Conservation (phyloP, 495 filamentous ascomycete species). For the Apiosordaria backusii region DNA sequence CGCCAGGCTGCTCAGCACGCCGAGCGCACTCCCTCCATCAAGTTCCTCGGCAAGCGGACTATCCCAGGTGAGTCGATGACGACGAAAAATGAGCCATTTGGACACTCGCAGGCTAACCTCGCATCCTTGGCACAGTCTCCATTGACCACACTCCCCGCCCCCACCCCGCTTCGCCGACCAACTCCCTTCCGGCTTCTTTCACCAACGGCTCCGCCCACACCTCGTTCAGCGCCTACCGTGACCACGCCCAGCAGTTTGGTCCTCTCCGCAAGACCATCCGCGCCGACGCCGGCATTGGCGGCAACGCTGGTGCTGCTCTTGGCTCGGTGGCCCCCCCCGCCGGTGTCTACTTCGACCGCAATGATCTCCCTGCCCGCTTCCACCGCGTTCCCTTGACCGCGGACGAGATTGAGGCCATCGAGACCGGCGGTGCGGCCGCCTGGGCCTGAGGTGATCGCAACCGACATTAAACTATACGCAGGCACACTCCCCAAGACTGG, state of each 20-base stretch:
- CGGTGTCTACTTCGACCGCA: slow-evolving; percentile 84
- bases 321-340: slow-evolving; percentile 65
- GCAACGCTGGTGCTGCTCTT: slow-evolving; percentile 59
- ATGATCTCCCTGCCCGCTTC: slow-evolving; percentile 81
- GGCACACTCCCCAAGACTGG: background rate
- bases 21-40: slow-evolving; percentile 77
- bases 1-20: slow-evolving; percentile 59
- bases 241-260: slow-evolving; percentile 90
- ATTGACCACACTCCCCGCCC: slow-evolving; percentile 77
- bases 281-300: slow-evolving; percentile 58
- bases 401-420: slow-evolving; percentile 91
- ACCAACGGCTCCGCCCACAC: slow-evolving; percentile 54
- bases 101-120: background rate
- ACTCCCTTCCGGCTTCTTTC: slow-evolving; percentile 56
- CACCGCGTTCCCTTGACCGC: slow-evolving; percentile 64
- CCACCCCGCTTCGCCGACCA: slow-evolving; percentile 57
- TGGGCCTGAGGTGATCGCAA: slow-evolving; percentile 31
- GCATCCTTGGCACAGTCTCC: slow-evolving; percentile 45
- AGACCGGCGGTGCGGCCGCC: slow-evolving; percentile 74
- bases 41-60: slow-evolving; percentile 85
- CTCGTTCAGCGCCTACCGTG: slow-evolving; percentile 86
- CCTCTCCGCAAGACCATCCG: slow-evolving; percentile 63
- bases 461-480: background rate
- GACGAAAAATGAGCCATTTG: background rate
- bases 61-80: slow-evolving; percentile 62